A percentile compares a stretch with the other conserved stretches of the same genome.
Conservation (phyloP, 805 yeast species). For the Kazachstania bromeliacearum region DNA sequence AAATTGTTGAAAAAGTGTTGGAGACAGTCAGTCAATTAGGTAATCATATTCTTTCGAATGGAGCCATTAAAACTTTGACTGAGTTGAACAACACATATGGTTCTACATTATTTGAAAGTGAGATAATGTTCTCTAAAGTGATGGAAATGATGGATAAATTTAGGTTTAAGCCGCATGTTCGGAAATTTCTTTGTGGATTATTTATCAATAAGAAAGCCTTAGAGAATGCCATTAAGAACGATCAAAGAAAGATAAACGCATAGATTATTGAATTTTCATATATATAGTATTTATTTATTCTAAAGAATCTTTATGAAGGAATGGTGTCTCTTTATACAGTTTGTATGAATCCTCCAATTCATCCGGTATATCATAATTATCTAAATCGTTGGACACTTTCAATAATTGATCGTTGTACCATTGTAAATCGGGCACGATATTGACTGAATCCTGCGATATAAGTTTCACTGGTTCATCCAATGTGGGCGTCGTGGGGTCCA, state of each 20-base stretch:
- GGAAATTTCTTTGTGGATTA: slow-evolving; percentile 58
- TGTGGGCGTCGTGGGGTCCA: slow-evolving; percentile 3
- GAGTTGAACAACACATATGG: slow-evolving; percentile 43
- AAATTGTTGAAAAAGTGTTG: slow-evolving; percentile 24
- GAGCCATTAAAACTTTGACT: slow-evolving; percentile 49
- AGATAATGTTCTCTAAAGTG: slow-evolving; percentile 45
- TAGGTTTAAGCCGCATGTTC: slow-evolving; percentile 50
- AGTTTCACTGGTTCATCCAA: slow-evolving; percentile 6
- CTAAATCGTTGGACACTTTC: not conserved
- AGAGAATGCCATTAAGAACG: slow-evolving; percentile 42
- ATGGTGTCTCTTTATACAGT: slow-evolving; percentile 21
- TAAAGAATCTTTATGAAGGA: slow-evolving; percentile 20
- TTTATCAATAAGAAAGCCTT: slow-evolving; percentile 46
- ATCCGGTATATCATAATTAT: slow-evolving; percentile 16
- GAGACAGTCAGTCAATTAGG: slow-evolving; percentile 44
- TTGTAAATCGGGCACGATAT: slow-evolving; percentile 19
- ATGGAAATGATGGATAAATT: slow-evolving; percentile 44
- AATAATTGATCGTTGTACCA: slow-evolving; percentile 23
- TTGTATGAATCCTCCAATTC: slow-evolving; percentile 21
- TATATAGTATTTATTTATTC: not conserved
- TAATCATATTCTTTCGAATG: slow-evolving; percentile 43
- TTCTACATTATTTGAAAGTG: slow-evolving; percentile 41
- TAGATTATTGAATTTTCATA: not conserved
- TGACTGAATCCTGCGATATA: slow-evolving; percentile 12
- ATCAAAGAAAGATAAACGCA: slow-evolving; percentile 23